Evolutionary conservation across 2,329 filamentous ascomycete genomes (phyloP), one percentile per base, ranked within the genome.

Genomic region (Epichloe brachyelytri): DNA sequence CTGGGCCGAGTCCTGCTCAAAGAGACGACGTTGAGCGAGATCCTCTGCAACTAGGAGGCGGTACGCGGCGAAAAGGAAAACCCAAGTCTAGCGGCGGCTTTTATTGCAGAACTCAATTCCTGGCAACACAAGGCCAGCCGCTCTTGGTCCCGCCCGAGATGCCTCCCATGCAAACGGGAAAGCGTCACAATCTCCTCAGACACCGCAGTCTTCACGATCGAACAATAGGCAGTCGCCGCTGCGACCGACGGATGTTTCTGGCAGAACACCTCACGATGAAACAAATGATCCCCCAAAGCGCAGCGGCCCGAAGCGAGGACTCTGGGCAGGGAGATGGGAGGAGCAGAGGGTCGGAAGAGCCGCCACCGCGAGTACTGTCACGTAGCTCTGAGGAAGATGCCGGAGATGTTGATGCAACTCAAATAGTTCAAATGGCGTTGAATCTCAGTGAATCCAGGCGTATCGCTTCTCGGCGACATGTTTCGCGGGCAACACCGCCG

Each of bases 401-500:
- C 5, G 63, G 86, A 19, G 81, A 88, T 59, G 76, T 85, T 53
- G 90, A 96, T 61, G 85, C 90, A 7, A 80, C 85, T 4, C 87
- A 95, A 65, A 94, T 97, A 56, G 88, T 97, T 41, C 89, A 89
- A 61, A 86, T 97, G 78, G 91, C 91, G 1, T 69, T 97, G 58
- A 93, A 85, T 56, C 69, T 97, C 47, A 95, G 86, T 70, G 88
- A 96, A 66, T 87, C 84, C 61, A 80, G 82, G 56, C 80, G 80
- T 62, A 76, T 75, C 68, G 86, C 73, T 54, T 80, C 70, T 65
- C 78, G 72, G 66, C 77, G 71, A 66, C 81, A 63, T 65, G 76
- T 67, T 57, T 79, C 61, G 51, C 79, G 63, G 62, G 77, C 65
- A 51, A 71, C 70, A 37, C 78, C 69, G 33, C 78, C 72, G 45